Percentiles rank a stretch among this genome's conserved stretches.
phyloP scores from a whole-genome alignment of 306 rosid species.

The Lathyrus aphaca region DNA sequence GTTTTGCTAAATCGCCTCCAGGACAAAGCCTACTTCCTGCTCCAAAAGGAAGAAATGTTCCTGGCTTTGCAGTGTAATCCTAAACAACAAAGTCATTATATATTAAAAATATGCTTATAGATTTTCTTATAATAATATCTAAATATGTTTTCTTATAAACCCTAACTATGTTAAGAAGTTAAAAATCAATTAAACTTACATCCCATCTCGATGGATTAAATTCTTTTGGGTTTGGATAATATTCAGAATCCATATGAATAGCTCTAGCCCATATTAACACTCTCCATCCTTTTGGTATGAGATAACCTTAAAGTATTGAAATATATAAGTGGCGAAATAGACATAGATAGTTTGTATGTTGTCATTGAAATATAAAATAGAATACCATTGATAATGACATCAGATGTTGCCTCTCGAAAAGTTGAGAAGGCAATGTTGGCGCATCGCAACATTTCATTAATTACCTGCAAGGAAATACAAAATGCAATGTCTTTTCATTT shows the following conservation, averaged over 20 bases:
- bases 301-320: slow-evolving; percentile 40
- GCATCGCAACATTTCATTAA: no score
- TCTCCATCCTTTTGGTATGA: slow-evolving; percentile 39
- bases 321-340: no score
- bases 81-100: background rate
- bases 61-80: background rate
- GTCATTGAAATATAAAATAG: no score
- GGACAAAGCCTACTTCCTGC: background rate
- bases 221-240: background rate
- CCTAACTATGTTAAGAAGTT: background rate
- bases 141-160: no score
- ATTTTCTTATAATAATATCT: no score
- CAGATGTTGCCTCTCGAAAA: no score
- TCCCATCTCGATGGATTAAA: slow-evolving; percentile 12
- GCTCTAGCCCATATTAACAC: slow-evolving; percentile 46
- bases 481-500: no score
- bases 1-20: background rate
- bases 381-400: no score
- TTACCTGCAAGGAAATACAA: no score
- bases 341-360: no score
- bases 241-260: slow-evolving; percentile 41
- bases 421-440: no score
- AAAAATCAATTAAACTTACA: background rate
- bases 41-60: slow-evolving; percentile 10
- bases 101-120: background rate